These are phyloP conservation scores for Periconia macrospinosa DNA, from an alignment of 2,329 filamentous ascomycete genomes.

Conservation along the genomic window DNA sequence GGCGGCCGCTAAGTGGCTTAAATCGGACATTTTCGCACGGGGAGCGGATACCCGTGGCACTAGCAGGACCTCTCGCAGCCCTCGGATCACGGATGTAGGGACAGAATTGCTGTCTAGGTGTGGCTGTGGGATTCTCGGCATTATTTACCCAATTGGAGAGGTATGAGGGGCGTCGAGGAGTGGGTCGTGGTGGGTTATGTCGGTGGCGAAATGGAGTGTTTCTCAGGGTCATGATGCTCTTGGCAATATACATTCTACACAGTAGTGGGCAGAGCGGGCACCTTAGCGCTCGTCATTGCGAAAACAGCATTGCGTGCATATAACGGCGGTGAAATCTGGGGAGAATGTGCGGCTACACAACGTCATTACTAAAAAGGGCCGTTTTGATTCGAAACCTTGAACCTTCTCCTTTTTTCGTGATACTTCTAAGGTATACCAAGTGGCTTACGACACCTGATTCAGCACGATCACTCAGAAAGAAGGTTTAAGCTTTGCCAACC, in stretches of 20 bases:
- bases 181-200: background rate
- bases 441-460: background rate
- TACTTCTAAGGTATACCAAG: background rate
- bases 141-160: background rate
- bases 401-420: background rate
- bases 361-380: background rate
- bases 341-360: background rate
- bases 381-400: background rate
- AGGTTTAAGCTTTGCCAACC: too few relatives aligned
- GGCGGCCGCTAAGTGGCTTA: background rate
- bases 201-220: background rate
- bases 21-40: background rate
- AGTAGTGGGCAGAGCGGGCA: background rate
- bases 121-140: background rate
- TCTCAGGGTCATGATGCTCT: too few relatives aligned
- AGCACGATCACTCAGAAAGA: background rate
- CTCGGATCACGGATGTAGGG: too few relatives aligned
- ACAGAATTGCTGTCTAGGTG: background rate
- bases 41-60: conserved; percentile 5
- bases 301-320: background rate
- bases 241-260: too few relatives aligned
- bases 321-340: background rate
- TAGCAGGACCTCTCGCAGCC: background rate
- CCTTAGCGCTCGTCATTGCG: background rate
- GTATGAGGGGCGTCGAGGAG: background rate